Base-by-base conservation (phyloP, 1,284 basidiomycete species). In the Apiotrichum porosum region DNA sequence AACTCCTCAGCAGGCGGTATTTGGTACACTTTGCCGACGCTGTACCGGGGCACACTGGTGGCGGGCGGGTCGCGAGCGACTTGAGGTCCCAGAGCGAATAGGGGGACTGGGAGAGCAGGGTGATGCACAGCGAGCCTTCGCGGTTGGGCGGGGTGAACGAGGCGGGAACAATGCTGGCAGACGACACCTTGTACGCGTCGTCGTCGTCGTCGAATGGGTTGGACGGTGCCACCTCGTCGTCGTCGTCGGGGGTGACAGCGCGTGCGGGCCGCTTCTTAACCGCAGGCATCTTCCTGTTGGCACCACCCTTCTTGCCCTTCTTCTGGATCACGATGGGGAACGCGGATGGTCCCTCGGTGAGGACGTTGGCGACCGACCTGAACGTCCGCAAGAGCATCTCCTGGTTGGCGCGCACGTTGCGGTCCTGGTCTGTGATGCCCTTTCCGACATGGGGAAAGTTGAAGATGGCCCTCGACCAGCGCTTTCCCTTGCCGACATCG, bases 381-480 rank as follows among this genome's bases (percentile, higher is more conserved):
- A 98, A 75, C 66, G 97, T 95, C 2, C 82, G 83, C 19, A 97
- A 78, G 17, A 98, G 74, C n/a, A 97, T 78, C 18, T 84, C 66
- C 67, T 98, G 94, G 71, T 98, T 97, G 10, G 86, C 84, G 13
- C 88, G 76, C 49, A 98, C 86, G 71, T 97, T 98, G 44, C 94
- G 82, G 62, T 92, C 85, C 74, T 94, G 90, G 67, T 98, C 91
- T 37, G 88, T 83, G 58, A 97, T 94, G 1, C 93, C 90, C 81
- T 61, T 63, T 85, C 93, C 93, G 60, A 86, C 86, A 76, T 98
- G 94, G 42, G 94, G 94, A 63, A 97, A 98, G 67, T 97, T 97
- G 83, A 91, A 97, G 19, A 90, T 83, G 49, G 97, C 81, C 46
- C 72, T 81, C 77, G 76, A 91, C 85, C 81, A 87, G 33, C 52